A percentile compares a stretch with the other conserved stretches of the same genome.
phyloP scores from a whole-genome alignment of 148 eudicot genomes.

The Vaccinium vitisidaea region DNA sequence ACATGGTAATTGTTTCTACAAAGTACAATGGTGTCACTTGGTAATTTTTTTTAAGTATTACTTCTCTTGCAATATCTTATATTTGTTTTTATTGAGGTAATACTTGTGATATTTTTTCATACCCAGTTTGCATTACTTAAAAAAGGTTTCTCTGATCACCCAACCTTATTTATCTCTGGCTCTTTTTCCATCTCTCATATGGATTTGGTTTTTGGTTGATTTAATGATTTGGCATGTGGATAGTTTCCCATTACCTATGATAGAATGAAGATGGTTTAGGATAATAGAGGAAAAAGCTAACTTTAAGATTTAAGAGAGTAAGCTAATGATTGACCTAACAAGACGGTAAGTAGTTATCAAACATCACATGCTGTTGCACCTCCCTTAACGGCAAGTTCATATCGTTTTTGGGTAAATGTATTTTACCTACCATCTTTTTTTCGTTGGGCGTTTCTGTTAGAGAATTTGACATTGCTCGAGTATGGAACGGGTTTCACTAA shows the following conservation, averaged over 20 bases:
- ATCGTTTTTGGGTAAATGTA: neutral
- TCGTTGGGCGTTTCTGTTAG: neutral
- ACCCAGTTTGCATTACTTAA: neutral
- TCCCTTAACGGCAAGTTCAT: neutral
- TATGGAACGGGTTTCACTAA: neutral
- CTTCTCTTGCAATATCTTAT: too few species aligned
- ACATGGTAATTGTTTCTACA: slow-evolving; percentile 55
- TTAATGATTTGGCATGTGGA: neutral
- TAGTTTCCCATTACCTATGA: neutral
- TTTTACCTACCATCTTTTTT: neutral
- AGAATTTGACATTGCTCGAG: neutral
- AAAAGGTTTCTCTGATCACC: neutral
- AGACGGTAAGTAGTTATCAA: neutral
- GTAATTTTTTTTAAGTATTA: neutral
- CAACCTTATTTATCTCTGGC: neutral
- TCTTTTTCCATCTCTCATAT: neutral
- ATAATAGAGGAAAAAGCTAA: neutral
- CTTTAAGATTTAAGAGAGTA: neutral
- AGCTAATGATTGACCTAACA: neutral
- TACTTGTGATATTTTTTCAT: neutral
- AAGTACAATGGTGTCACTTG: slow-evolving; percentile 4
- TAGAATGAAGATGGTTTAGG: neutral
- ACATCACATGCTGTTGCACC: neutral
- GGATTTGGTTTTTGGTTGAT: neutral
- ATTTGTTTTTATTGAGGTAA: neutral